A percentile compares a stretch with the other conserved stretches of the same genome.
Evolutionary conservation across 2,329 filamentous ascomycete genomes (phyloP).

Genomic region (Fusarium humuli): DNA sequence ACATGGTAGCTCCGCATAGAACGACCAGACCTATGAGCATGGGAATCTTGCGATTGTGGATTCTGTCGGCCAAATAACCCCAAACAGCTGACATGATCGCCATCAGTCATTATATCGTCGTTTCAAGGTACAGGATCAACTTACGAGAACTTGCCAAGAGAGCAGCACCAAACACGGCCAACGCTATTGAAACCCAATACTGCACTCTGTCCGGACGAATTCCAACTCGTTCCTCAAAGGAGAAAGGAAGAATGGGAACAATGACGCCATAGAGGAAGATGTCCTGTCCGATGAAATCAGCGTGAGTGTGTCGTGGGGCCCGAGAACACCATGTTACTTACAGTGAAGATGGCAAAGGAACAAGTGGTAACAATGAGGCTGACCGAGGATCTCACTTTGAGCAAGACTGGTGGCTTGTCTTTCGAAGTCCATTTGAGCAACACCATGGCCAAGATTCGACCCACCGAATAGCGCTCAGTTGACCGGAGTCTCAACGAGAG

Average conservation of each 20-base stretch:
- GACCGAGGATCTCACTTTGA: slow-evolving; percentile 50
- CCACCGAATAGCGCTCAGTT: background rate
- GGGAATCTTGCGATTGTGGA: slow-evolving; percentile 48
- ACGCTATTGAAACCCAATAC: slow-evolving; percentile 53
- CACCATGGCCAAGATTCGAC: slow-evolving; percentile 31
- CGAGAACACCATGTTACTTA: slow-evolving; percentile 24
- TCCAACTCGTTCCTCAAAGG: slow-evolving; percentile 45
- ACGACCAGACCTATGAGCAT: slow-evolving; percentile 51
- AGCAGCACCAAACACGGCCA: slow-evolving; percentile 51
- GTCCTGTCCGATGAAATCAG: slow-evolving; percentile 45
- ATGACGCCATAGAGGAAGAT: slow-evolving; percentile 53
- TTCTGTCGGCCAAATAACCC: slow-evolving; percentile 53
- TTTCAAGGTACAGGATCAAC: slow-evolving; percentile 13
- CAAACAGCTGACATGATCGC: slow-evolving; percentile 47
- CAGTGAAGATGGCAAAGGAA: slow-evolving; percentile 52
- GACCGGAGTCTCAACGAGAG: background rate
- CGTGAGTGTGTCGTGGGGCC: background rate
- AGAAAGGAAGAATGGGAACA: slow-evolving; percentile 51
- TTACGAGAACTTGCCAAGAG: slow-evolving; percentile 49
- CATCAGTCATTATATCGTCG: background rate
- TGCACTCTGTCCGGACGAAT: slow-evolving; percentile 47
- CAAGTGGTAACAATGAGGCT: slow-evolving; percentile 50
- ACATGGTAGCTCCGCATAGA: slow-evolving; percentile 47
- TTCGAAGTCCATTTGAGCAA: slow-evolving; percentile 20
- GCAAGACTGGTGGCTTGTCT: slow-evolving; percentile 45